Evolutionary conservation across 1,284 basidiomycete species (phyloP).

Genomic region (Kwoniella shivajii): DNA sequence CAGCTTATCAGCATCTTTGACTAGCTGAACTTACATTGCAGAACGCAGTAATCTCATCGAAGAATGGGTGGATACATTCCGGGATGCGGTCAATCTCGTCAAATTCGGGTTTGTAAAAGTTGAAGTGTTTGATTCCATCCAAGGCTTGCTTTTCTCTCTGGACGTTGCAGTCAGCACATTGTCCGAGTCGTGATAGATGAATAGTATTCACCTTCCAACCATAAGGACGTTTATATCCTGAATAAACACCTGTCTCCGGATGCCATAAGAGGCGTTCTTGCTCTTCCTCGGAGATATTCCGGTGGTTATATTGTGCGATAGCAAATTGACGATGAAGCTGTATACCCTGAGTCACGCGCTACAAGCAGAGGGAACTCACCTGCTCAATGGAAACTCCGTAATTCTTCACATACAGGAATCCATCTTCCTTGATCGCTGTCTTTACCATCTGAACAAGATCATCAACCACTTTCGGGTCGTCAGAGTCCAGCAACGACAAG

Average conservation of each 20-base stretch:
- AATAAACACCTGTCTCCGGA: slow-evolving; percentile 16
- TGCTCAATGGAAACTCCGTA: slow-evolving; percentile 41
- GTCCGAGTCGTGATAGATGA: too few species aligned
- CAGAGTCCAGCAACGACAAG: slow-evolving; percentile 32
- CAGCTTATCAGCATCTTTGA: too few species aligned
- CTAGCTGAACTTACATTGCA: too few species aligned
- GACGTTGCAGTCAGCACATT: too few species aligned
- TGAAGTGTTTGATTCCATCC: slow-evolving; percentile 21
- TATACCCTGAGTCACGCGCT: not conserved
- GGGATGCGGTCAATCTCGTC: slow-evolving; percentile 12
- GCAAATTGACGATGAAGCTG: slow-evolving; percentile 33
- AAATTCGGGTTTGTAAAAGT: slow-evolving; percentile 17
- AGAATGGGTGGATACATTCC: slow-evolving; percentile 13
- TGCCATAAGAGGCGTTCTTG: slow-evolving; percentile 18
- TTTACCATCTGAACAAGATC: slow-evolving; percentile 31
- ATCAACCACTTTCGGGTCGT: slow-evolving; percentile 30
- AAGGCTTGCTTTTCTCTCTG: slow-evolving; percentile 20
- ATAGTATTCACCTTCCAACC: slow-evolving; percentile 22
- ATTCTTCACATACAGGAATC: slow-evolving; percentile 44
- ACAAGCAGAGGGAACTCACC: slow-evolving; percentile 21
- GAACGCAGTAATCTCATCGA: slow-evolving; percentile 17
- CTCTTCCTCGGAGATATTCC: slow-evolving; percentile 19
- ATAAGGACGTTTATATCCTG: slow-evolving; percentile 18
- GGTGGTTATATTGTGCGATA: slow-evolving; percentile 14
- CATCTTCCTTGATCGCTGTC: slow-evolving; percentile 39